phyloP scores from a whole-genome alignment of 108 stramenopile genomes.

The Fragilaria radians region DNA sequence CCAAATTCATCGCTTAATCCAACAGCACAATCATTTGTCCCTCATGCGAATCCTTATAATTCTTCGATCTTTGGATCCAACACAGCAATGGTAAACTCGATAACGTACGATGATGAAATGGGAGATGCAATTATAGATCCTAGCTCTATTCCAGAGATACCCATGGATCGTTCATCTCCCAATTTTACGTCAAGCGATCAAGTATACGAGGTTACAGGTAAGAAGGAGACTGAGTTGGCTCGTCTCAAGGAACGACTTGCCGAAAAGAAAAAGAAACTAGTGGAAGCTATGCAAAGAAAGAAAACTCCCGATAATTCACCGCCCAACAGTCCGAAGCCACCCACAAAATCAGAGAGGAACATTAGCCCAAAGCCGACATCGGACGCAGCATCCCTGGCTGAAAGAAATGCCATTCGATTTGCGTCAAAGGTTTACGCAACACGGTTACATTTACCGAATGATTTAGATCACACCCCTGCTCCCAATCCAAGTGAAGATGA shows the following conservation, averaged over 20 bases:
- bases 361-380: background rate
- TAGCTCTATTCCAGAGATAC: background rate
- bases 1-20: background rate
- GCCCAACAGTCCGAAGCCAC: background rate
- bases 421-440: slow-evolving; percentile 9
- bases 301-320: background rate
- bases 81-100: background rate
- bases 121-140: background rate
- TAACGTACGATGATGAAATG: background rate
- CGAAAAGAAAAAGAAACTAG: slow-evolving; percentile 32
- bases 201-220: background rate
- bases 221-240: slow-evolving; percentile 13
- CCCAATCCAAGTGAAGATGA: slow-evolving; percentile 3
- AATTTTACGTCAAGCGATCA: slow-evolving; percentile 1
- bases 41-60: background rate
- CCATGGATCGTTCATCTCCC: background rate
- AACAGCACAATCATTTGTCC: background rate
- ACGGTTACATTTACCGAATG: slow-evolving; percentile 7
- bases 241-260: slow-evolving; percentile 37
- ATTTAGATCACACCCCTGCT: background rate
- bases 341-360: background rate
- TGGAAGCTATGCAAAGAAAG: slow-evolving; percentile 12
- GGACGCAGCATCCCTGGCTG: slow-evolving; percentile 4
- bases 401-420: slow-evolving; percentile 24
- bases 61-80: background rate